Evolutionary conservation across 1,284 basidiomycete species (phyloP), one percentile per base, ranked within the genome.

Genomic region (Sutorius eximius): DNA sequence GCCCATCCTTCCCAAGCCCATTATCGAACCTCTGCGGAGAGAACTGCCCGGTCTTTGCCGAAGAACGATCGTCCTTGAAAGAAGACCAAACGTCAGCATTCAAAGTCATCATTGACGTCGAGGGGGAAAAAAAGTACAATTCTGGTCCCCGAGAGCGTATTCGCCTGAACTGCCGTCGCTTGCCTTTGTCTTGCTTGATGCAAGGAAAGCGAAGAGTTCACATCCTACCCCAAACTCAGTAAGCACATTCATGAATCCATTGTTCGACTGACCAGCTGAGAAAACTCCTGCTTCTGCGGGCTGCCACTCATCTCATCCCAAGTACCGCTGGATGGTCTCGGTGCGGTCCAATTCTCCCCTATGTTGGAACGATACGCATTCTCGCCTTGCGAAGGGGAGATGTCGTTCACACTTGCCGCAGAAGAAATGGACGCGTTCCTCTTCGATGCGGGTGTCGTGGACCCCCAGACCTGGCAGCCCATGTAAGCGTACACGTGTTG

Each of bases 381-480:
- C 54, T 86, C 84, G n/a, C 68, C 64, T 56, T 78, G 79, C 36
- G 74, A 71, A 20, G 78, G 68, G 27, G 79, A 72, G 27, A 78
- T 64, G 44, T 85, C 84, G 9, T 74, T 76, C 22, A 74, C 71
- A 61, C 83, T 84, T 22, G 80, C 67, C 33, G 74, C 77, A 16
- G 85, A 87, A 45, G 84, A 86, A 51, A 79, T 75, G 16, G 86
- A 87, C 12, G 83, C 73, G 60, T 86, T 86, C 59, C 83, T 77
- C 63, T 81, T 81, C 9, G 81, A 77, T 27, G 76, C 70, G 33
- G 79, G 73, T 42, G 77, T 68, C 22, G 75, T 66, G 62, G 78
- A 75, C 45, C 75, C 77, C 86, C 86, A 89, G 51, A 85, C 81
- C 86, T 89, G 65, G 34, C 22, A 49, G 51, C 18, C 53, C 29